Conservation (phyloP, 345 rosid species). For the Salix brachista region DNA sequence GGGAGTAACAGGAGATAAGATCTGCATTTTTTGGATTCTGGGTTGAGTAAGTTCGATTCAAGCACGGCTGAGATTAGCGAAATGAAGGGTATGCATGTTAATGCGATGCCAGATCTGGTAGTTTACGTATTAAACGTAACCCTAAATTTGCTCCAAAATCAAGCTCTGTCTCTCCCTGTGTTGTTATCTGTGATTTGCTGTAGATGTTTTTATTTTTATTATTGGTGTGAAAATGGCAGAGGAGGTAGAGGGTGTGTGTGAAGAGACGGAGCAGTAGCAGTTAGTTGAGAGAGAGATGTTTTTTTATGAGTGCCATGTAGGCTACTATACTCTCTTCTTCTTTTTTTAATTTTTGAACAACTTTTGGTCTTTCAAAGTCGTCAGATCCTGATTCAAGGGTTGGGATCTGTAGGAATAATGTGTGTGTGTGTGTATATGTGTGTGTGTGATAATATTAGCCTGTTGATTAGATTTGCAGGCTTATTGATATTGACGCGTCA, state of each 20-base stretch:
- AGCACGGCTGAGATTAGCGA: neutral
- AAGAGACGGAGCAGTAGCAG: neutral
- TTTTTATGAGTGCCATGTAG: neutral
- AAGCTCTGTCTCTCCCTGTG: neutral
- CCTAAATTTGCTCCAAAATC: constrained; percentile 5
- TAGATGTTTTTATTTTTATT: neutral
- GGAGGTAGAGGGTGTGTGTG: neutral
- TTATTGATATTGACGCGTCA: neutral
- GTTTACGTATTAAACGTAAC: neutral
- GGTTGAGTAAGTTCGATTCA: neutral
- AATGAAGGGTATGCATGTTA: neutral
- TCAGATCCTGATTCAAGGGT: constrained; percentile 5
- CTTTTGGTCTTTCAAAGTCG: neutral
- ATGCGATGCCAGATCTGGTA: neutral
- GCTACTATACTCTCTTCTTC: neutral
- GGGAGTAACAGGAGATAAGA: constrained; percentile 50
- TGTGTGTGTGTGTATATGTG: too few relatives aligned
- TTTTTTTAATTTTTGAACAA: neutral
- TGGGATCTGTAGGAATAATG: neutral
- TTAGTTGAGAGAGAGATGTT: neutral
- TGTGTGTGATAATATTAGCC: too few relatives aligned
- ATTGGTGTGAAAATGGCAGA: neutral
- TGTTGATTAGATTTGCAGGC: neutral
- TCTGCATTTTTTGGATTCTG: constrained; percentile 15
- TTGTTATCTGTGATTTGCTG: neutral